These are phyloP conservation scores for Chernovozyma aurita DNA, from an alignment of 1,139 yeast genomes.

Conservation along the genomic window DNA sequence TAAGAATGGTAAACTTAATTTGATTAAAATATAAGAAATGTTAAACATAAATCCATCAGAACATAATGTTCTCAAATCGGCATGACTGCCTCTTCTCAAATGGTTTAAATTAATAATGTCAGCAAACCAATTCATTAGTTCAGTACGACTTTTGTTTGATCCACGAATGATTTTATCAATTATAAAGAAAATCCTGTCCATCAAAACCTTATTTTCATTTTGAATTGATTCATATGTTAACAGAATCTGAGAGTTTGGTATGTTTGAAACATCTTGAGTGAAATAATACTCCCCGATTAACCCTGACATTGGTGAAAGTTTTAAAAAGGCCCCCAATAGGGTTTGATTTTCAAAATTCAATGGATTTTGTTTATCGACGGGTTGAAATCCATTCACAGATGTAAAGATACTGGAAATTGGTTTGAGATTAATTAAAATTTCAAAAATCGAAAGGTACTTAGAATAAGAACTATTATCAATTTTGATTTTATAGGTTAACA, in stretches of 20 bases:
- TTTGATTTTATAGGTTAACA: conserved; percentile 24
- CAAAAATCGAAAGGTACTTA: conserved; percentile 50
- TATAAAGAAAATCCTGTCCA: conserved; percentile 62
- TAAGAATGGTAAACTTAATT: conserved; percentile 79
- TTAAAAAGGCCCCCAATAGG: conserved; percentile 71
- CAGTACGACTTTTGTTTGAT: conserved; percentile 58
- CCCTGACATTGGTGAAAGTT: conserved; percentile 65
- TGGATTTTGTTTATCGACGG: conserved; percentile 38
- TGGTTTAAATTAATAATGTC: conserved; percentile 75
- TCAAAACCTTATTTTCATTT: conserved; percentile 51
- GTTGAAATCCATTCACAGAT: conserved; percentile 51
- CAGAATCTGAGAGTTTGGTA: conserved; percentile 38
- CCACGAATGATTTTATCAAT: conserved; percentile 77
- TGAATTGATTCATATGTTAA: conserved; percentile 53
- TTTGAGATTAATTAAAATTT: conserved; percentile 57
- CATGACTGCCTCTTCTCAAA: conserved; percentile 82
- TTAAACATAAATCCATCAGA: conserved; percentile 84
- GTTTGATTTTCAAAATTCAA: conserved; percentile 56
- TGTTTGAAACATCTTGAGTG: conserved; percentile 37
- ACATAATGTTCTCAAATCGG: conserved; percentile 62
- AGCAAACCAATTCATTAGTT: conserved; percentile 64
- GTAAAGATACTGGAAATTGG: conserved; percentile 60
- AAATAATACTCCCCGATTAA: conserved; percentile 41
- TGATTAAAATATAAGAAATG: conserved; percentile 60
- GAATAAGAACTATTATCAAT: conserved; percentile 48